Base-by-base conservation (phyloP, 2,329 filamentous ascomycete genomes). In the Escovopsis sp. region DNA sequence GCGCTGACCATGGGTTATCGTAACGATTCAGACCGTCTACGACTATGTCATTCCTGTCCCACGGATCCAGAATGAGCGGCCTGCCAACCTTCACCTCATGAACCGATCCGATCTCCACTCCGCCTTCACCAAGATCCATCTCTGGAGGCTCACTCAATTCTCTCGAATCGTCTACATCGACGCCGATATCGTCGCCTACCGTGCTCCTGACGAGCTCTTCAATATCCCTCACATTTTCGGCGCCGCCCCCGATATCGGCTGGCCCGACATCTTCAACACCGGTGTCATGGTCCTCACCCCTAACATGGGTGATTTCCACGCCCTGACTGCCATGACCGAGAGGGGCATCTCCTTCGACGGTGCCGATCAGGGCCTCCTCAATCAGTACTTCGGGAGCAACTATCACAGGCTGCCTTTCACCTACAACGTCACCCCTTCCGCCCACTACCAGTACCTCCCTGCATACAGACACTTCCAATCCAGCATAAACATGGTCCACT, bases 191-290 rank as follows among this genome's bases (percentile, higher is more conserved):
- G 82, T 98, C n/a, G 84, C 85, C 27, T 74, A 94, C 47, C 74
- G 87, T 51, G 86, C 88, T 30, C 84, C 89, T 4, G 89, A 98
- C 54, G 91, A 98, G 70, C 77, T 98, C 42, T 93, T 98, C 56
- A 72, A 79, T 43, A 58, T 79, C 20, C 54, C 65, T 5, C 64
- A 75, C 38, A 56, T 68, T 41, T 80, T 81, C 56, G 72, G 76
- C 34, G 78, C 91, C 2, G 87, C 84, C 10, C 88, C 91, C 29
- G 91, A 98, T 61, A 87, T 96, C 53, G 91, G 91, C 51, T 98
- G 91, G 91, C 91, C 91, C 30, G 91, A 98, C 64, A 75, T 88
- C 46, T 96, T 96, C 76, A 98, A 98, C 64, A 87, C 84, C n/a
- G 91, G 91, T 54, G 78, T 98, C 52, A 93, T 98, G 86, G 86